Evolutionary conservation across 495 filamentous ascomycete genomes (phyloP).

Genomic region (Cladorrhinum samala): DNA sequence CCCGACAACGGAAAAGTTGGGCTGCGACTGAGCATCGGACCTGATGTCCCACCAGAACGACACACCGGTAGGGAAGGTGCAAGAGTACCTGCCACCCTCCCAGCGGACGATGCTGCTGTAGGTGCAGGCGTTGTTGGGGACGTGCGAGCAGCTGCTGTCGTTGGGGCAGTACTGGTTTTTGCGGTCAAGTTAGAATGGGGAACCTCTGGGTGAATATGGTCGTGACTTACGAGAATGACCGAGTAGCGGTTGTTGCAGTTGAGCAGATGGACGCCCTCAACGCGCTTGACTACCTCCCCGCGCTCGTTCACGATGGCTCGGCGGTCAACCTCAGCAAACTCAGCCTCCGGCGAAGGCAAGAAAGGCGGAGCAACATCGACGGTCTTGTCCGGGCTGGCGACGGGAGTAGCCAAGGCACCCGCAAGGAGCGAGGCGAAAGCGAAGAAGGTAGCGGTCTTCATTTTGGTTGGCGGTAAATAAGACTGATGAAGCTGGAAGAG

Average conservation of each 20-base stretch:
- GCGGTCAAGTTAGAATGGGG: not conserved
- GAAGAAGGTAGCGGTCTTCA: not conserved
- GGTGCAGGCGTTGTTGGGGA: slow-evolving; percentile 6
- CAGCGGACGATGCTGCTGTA: not conserved
- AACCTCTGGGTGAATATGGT: not conserved
- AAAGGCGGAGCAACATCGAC: no score
- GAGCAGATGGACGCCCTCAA: not conserved
- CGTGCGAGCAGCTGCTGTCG: slow-evolving; percentile 6
- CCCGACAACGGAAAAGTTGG: slow-evolving; percentile 9
- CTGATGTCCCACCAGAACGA: slow-evolving; percentile 14
- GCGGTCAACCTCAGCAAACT: no score
- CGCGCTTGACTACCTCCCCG: not conserved
- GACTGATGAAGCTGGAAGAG: not conserved
- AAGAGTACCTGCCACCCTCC: slow-evolving; percentile 6
- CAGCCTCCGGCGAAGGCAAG: no score
- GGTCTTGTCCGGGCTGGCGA: not conserved
- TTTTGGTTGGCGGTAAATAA: not conserved
- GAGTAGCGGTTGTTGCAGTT: not conserved
- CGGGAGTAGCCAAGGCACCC: not conserved
- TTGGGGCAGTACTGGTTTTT: slow-evolving; percentile 11
- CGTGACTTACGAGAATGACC: not conserved
- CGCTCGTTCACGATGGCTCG: not conserved
- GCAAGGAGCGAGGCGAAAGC: not conserved
- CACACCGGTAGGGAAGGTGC: slow-evolving; percentile 11
- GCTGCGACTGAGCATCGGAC: slow-evolving; percentile 9